Evolutionary conservation across 2,329 filamentous ascomycete species (phyloP), one percentile per base, ranked within the genome.

Genomic region (Phaeosphaeria sp.): DNA sequence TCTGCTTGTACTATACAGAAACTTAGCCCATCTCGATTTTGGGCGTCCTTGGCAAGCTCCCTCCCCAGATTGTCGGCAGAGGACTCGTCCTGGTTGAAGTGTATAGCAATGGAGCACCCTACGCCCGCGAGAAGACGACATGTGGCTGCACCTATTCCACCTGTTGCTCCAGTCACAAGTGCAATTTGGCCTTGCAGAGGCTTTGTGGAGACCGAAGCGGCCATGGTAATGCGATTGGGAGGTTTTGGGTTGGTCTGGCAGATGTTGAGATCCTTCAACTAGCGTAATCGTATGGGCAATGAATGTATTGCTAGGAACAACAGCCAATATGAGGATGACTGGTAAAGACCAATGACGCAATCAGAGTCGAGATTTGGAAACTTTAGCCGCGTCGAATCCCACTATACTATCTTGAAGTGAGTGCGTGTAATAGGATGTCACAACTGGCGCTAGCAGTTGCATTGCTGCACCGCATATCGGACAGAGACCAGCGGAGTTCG

Each of bases 111-210:
- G 39, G 76, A 72, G 61, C 78, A 81, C 20, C 79, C 79, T 18
- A 77, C 71, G 22, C 64, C 66, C 1, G 80, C 79, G 6, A 83
- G 72, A 11, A 75, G 65, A 1, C 73, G 69, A 46, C 74, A 75
- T 21, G 80, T 81, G 2, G 80, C 78, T 51, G 69, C 71, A 6
- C 80, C 80, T 21, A 82, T 82, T 18, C 79, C 80, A 20, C 79
- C 80, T 20, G 79, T 80, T 8, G 79, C 79, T 20, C 79, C 79
- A 17, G 79, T 80, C 4, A 82, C 73, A 33, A 82, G 74, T 24
- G 72, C 58, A 64, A 78, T 57, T 18, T 72, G 62, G 15, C 59
- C 58, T n/a, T 42, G 46, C 1, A 70, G 61, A 25, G 47, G 54
- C 13, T 33, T 36, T 52, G 55, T 54, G 48, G 44, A 15, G 9